Base-by-base conservation (phyloP, 78 protist species). In the Speleostelium caveatum region DNA sequence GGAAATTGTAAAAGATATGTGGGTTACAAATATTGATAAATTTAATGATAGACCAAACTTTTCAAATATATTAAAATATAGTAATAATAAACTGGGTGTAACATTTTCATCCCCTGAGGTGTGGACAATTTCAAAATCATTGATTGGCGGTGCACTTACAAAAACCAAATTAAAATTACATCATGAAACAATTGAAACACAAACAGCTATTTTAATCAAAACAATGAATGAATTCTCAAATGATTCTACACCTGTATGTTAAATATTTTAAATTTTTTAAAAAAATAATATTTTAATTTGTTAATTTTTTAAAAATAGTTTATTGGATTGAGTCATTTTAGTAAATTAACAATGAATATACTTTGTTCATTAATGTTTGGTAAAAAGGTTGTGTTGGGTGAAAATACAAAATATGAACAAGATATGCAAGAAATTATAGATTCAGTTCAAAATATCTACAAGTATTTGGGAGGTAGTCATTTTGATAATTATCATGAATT, bases 131-230 rank as follows among this genome's bases (percentile, higher is more conserved):
- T 67, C 30, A 3, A 56, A 73, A 56, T n/a, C 21, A 36, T 8
- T 56, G 21, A 73, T 79, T 22, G 30, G 71, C 0, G n/a, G 59
- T 26, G 75, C 89, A 28, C 59, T 79, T 4, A 67, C 89, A 2
- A 79, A 79, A 42, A 69, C 91, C 10, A 83, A 83, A 32, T 19
- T 83, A 4, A 83, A 83, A 42, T 49, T 22, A 2, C 16, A 28
- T 22, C n/a, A n/a, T 36, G 16, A 55, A 7, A 33, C 51, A 32
- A 45, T 45, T 45, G 53, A 45, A 45, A 10, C 6, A 14, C 53
- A 45, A 45, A 45, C 53, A 14, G 10, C n/a, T 14, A 6, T 14
- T 10, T 45, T 45, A 10, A 45, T 45, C 6, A 45, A 45, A 14
- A 45, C n/a, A 6, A 6, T 45, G 10, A 45, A 45, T 45, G 53